Base-by-base conservation (phyloP, 2,329 filamentous ascomycete species). In the Diaporthe sp. region DNA sequence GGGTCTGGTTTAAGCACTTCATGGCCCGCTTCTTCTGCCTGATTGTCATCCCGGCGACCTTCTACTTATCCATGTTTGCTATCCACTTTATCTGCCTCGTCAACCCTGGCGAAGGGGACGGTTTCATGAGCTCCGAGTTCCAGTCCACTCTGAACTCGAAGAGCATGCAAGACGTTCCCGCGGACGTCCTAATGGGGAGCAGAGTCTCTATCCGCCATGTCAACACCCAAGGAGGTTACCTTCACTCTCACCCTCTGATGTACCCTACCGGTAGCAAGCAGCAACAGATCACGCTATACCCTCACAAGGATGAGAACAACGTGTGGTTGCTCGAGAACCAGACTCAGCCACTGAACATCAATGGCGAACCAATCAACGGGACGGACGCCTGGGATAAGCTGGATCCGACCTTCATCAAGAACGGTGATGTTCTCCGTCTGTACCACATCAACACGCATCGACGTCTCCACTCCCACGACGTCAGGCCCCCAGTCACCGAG, bases 121-220 rank as follows among this genome's bases (percentile, higher is more conserved):
- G 97, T 73, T 99, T 99, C 88, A 99, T 99, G 97, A 98, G 96
- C 82, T 98, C 96, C 73, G 97, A 99, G 83, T 99, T 99, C 88
- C 97, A 99, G 87, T 94, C 97, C 44, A 98, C 97, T 2, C 89
- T 99, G 79, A 99, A 98, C 87, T 96, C 92, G 81, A 99, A 98
- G 88, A 93, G 91, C 72, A 99, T 99, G 97, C 93, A 95, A 83
- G 95, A 98, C 84, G 95, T 98, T 7, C 94, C 97, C 2, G 97
- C 94, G 42, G 96, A 99, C 85, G 94, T 99, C 75, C 93, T 94
- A 39, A 93, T 97, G 81, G 97, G 97, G 76, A 98, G 95, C 83
- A 92, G 94, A 78, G 90, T 99, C 81, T 92, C 89, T 78, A 90
- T 99, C 80, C 94, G 97, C 80, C 97, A 99, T 84, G 94, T 95